Evolutionary conservation across 2,329 filamentous ascomycete genomes (phyloP).

Genomic region (Colletotrichum lupini): DNA sequence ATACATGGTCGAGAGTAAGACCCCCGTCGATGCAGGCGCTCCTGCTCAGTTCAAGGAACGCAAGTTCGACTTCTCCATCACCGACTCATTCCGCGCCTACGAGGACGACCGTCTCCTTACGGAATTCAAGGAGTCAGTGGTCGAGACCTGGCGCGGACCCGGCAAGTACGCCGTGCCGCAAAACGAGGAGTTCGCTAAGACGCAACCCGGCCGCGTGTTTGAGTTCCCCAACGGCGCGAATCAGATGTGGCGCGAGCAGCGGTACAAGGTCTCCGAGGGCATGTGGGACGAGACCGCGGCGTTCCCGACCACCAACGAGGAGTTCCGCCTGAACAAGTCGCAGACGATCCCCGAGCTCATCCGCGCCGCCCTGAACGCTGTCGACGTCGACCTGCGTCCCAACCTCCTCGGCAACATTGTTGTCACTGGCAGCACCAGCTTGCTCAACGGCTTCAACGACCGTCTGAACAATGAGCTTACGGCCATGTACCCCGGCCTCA

Average conservation of each 20-base stretch:
- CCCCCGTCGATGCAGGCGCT: constrained; percentile 85
- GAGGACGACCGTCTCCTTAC: constrained; percentile 94
- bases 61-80: constrained; percentile 71
- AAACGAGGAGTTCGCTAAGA: constrained; percentile 81
- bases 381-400: constrained; percentile 90
- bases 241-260: constrained; percentile 90
- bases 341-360: constrained; percentile 89
- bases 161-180: constrained; percentile 71
- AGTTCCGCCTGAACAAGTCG: constrained; percentile 67
- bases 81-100: constrained; percentile 79
- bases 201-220: constrained; percentile 84
- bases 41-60: constrained; percentile 81
- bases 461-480: constrained; percentile 87
- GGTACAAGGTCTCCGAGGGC: constrained; percentile 87
- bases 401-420: constrained; percentile 90
- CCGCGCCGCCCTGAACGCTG: constrained; percentile 77
- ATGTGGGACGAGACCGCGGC: constrained; percentile 90
- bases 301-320: constrained; percentile 57
- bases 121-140: constrained; percentile 97
- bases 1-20: constrained; percentile 89
- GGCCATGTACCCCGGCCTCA: constrained; percentile 82
- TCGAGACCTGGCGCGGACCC: constrained; percentile 91
- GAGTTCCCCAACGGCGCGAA: constrained; percentile 98
- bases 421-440: constrained; percentile 86
- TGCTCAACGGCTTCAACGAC: constrained; percentile 93